Evolutionary conservation across 441 rosid genomes (phyloP).

Genomic region (Bocquillonia castaneifolia): DNA sequence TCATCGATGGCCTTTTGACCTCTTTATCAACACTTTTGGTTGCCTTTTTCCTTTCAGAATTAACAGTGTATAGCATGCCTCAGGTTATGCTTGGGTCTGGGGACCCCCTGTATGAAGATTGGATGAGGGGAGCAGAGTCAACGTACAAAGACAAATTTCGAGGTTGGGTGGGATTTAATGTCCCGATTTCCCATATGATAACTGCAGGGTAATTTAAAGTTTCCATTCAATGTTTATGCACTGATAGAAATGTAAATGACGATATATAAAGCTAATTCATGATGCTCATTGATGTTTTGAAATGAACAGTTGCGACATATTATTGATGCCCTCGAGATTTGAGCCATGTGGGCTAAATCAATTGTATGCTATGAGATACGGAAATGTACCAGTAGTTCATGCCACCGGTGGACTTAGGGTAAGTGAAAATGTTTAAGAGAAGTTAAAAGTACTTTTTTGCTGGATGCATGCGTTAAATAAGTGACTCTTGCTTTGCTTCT

Average conservation of each 20-base stretch:
- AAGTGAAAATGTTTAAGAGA: conserved; percentile 31
- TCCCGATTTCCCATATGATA: conserved; percentile 84
- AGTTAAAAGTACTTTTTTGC: not conserved
- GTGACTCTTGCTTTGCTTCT: conserved; percentile 11
- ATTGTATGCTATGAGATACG: conserved; percentile 92
- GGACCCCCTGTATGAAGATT: conserved; percentile 59
- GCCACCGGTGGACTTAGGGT: conserved; percentile 92
- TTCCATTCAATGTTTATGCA: conserved; percentile 1
- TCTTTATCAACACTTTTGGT: not conserved
- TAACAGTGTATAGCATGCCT: conserved; percentile 19
- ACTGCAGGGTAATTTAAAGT: conserved; percentile 72
- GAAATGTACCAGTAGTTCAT: conserved; percentile 86
- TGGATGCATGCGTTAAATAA: conserved; percentile 11
- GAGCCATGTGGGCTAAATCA: conserved; percentile 98
- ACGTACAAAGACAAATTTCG: conserved; percentile 70
- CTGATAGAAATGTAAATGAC: conserved; percentile 8
- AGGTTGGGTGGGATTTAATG: conserved; percentile 94
- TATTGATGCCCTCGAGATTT: conserved; percentile 94
- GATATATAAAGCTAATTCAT: conserved; percentile 10
- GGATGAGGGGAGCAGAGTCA: conserved; percentile 80
- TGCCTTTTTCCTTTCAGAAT: not conserved
- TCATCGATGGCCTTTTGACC: conserved; percentile 2
- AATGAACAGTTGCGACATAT: conserved; percentile 77
- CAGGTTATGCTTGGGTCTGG: conserved; percentile 98
- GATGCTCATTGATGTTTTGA: conserved; percentile 19